Base-by-base conservation (phyloP, 2,329 filamentous ascomycete genomes). In the Phialophora macrospora region DNA sequence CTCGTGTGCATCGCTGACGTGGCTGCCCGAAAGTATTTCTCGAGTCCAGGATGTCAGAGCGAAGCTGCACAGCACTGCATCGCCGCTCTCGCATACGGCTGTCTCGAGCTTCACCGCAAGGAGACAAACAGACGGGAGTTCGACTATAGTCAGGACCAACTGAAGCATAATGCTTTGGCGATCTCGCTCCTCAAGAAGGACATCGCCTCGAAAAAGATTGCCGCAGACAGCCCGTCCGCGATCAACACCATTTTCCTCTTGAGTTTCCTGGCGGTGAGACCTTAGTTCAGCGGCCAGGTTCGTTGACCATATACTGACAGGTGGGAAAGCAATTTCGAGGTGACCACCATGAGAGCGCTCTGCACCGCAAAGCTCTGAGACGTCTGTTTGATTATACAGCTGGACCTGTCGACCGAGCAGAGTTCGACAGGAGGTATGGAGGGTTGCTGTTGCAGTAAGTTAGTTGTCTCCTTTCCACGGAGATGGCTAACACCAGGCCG, bases 21-120 rank as follows among this genome's bases (percentile, higher is more conserved):
- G 17, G 9, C 48, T 26, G 38, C 17, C 38, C 22, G 26, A 22
- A 1, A 51, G 48, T 51, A 51, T 28, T 51, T 51, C 14, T 51
- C 48, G 48, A 51, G 48, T 26, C 22, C 48, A 51, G 48, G 48
- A 3, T 51, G 48, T 51, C 48, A 51, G 48, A 26, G 48, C 48
- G 48, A 51, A 14, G 48, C 48, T 51, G 48, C 48, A 12, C 48
- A 51, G 48, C 48, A 51, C 48, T 51, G 48, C 20, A 51, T 51
- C 48, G 48, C 48, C 24, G 48, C 48, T 2, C 48, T 51, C 14
- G 48, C 48, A 22, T 51, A 51, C 5, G 48, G 48, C 24, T 51
- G 48, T 22, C 48, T 51, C 20, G 20, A 51, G 24, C 24, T 51
- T 11, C 48, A 51, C 14, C 48, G 48, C 11, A 51, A 51, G 48